Conservation (phyloP, 2,329 filamentous ascomycete species). For the Emmonsiellopsis sp. region DNA sequence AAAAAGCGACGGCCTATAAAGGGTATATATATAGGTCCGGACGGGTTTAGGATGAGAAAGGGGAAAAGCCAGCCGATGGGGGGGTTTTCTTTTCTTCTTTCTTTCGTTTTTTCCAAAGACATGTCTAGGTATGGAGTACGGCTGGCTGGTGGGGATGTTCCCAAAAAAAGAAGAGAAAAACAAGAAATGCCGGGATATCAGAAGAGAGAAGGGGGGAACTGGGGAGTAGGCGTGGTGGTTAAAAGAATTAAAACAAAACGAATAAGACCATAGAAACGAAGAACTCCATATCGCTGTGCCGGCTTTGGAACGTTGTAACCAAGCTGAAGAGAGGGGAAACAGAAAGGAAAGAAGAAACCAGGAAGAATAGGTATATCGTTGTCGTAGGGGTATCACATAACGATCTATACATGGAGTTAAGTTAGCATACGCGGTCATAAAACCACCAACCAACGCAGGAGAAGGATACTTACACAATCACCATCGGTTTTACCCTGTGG, state of each 20-base stretch:
- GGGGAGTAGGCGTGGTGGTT: background rate
- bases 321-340: background rate
- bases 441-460: background rate
- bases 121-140: no score
- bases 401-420: conserved; percentile 8
- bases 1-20: no score
- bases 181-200: no score
- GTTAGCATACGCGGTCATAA: conserved; percentile 1
- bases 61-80: no score
- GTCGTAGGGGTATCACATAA: conserved; percentile 15
- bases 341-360: background rate
- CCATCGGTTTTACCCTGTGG: conserved; percentile 72
- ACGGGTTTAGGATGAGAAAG: no score
- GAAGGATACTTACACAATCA: conserved; percentile 64
- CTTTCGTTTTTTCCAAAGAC: no score
- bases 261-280: conserved; percentile 1
- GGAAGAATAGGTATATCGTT: background rate
- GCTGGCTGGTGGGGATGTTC: no score
- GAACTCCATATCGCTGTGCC: conserved; percentile 4
- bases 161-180: no score
- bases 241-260: conserved; percentile 3
- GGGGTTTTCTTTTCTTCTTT: no score
- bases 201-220: background rate
- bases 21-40: no score
- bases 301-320: background rate